phyloP scores from a whole-genome alignment of 2,329 filamentous ascomycete species.

The Aspergillus ochraceus region DNA sequence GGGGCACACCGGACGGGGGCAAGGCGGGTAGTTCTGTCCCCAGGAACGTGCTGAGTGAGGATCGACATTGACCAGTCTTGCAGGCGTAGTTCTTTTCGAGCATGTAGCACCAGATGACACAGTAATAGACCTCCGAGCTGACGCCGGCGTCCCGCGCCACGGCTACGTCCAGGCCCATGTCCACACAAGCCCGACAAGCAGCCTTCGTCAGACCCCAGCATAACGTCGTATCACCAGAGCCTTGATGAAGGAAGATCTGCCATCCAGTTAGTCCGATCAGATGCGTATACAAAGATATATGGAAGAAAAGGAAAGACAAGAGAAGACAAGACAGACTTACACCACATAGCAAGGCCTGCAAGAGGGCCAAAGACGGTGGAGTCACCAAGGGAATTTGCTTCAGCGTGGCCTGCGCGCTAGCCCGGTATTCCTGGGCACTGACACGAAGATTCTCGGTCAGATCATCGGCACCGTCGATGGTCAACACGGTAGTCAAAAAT shows the following conservation, averaged over 20 bases:
- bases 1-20: not conserved
- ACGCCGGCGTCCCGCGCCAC: not conserved
- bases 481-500: slow-evolving; percentile 18
- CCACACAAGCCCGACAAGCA: slow-evolving; percentile 21
- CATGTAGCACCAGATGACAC: slow-evolving; percentile 25
- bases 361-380: slow-evolving; percentile 10
- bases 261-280: not conserved
- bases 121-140: slow-evolving; percentile 21
- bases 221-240: slow-evolving; percentile 17
- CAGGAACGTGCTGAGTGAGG: not conserved
- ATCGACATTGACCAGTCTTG: slow-evolving; percentile 14
- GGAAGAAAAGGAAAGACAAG: not conserved
- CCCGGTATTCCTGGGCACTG: slow-evolving; percentile 7
- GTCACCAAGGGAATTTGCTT: slow-evolving; percentile 17
- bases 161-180: slow-evolving; percentile 11
- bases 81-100: slow-evolving; percentile 24
- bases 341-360: slow-evolving; percentile 19
- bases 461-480: slow-evolving; percentile 5
- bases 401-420: slow-evolving; percentile 15
- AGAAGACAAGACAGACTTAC: slow-evolving; percentile 2
- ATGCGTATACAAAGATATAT: not conserved
- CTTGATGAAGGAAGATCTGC: slow-evolving; percentile 23
- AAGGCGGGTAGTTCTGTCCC: not conserved
- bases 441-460: slow-evolving; percentile 10
- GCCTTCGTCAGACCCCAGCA: slow-evolving; percentile 20